Evolutionary conservation across 345 rosid species (phyloP), one percentile per base, ranked within the genome.

Genomic region (Rhizophora apiculata): DNA sequence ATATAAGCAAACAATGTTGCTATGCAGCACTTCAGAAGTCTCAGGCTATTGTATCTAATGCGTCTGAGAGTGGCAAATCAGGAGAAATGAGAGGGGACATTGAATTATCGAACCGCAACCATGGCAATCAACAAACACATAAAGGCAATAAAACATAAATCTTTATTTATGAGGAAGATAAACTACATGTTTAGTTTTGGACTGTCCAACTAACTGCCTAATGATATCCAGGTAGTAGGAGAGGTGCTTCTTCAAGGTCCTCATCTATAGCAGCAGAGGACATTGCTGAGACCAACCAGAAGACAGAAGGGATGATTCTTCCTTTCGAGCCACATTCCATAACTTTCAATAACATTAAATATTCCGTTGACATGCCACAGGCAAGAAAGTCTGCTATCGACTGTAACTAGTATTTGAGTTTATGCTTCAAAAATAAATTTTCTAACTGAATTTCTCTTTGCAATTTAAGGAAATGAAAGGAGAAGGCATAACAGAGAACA

Each of bases 331-430:
- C 91, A 9, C 86, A 80, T 49, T 86, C 86, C 3, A 79, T 88
- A 8, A 74, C 82, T 60, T 88, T 88, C 20, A 83, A 83, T 56
- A 85, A 88, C 3, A 82, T 88, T 76, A 80, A 77, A 82, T 86
- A 86, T 62, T 77, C 91, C 6, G 74, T 88, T 19, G 88, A 86
- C 77, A 85, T 88, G 91, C 89, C 92, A 49, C 85, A 82, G 85
- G 91, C 84, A 66, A 24, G 24, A 24, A 24, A 24, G 24, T 24
- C 24, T 24, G 24, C 24, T 24, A 24, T 24, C 24, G 24, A 24
- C 24, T 24, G 24, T 24, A 24, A 24, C 24, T 24, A 24, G 24
- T 24, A 24, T 24, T 24, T 24, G 24, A 24, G 24, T 24, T 24
- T 24, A 24, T 24, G 24, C 24, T 24, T 24, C 24, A 24, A 24